phyloP scores from a whole-genome alignment of 331 rosid species.

The Malus hybrid region DNA sequence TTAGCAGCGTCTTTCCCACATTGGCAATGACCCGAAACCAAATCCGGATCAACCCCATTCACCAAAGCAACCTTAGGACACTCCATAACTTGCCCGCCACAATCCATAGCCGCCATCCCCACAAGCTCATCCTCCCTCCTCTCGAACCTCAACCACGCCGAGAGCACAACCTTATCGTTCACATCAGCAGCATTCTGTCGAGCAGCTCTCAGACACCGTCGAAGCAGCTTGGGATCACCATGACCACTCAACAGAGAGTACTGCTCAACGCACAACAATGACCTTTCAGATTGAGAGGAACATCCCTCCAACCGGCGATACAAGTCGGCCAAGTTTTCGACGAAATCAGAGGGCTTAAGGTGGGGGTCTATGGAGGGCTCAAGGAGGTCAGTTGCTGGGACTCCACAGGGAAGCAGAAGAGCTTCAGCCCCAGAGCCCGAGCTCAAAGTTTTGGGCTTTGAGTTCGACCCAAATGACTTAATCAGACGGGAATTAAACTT shows the following conservation, averaged over 20 bases:
- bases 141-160: slow-evolving; percentile 75
- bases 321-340: slow-evolving; percentile 52
- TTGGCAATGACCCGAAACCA: slow-evolving; percentile 36
- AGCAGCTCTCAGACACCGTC: slow-evolving; percentile 59
- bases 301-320: slow-evolving; percentile 41
- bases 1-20: slow-evolving; percentile 30
- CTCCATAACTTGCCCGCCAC: slow-evolving; percentile 58
- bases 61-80: slow-evolving; percentile 68
- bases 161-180: slow-evolving; percentile 58
- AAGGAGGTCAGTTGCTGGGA: slow-evolving; percentile 48
- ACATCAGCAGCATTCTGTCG: slow-evolving; percentile 55
- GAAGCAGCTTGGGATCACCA: slow-evolving; percentile 63
- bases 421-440: slow-evolving; percentile 29
- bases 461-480: slow-evolving; percentile 48
- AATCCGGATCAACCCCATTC: slow-evolving; percentile 35
- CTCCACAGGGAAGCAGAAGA: slow-evolving; percentile 42
- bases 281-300: slow-evolving; percentile 37
- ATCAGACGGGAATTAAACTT: slow-evolving; percentile 32
- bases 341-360: slow-evolving; percentile 51
- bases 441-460: slow-evolving; percentile 45
- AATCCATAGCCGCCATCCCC: slow-evolving; percentile 50
- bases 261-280: slow-evolving; percentile 48
- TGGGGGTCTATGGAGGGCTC: slow-evolving; percentile 64
- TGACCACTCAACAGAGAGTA: slow-evolving; percentile 48
- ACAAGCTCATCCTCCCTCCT: slow-evolving; percentile 76